Base-by-base conservation (phyloP, 345 rosid genomes). In the Passiflora organensis region DNA sequence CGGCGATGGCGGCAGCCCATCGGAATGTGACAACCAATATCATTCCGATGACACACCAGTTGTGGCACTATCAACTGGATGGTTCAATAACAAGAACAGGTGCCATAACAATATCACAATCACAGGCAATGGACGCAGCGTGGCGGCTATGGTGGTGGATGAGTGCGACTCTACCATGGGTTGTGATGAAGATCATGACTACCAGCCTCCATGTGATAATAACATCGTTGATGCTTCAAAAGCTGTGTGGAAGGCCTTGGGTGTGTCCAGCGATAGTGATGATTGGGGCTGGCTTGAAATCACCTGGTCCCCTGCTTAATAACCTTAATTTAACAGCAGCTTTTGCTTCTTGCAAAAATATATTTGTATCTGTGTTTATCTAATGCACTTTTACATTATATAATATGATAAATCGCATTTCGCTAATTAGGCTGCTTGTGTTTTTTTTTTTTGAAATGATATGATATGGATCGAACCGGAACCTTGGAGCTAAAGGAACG, bases 211-310 rank as follows among this genome's bases (percentile, higher is more conserved):
- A 2, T 63, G 64, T 43, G 32, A 13, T 11, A 43, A 62, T 56
- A 65, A 71, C 43, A 63, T 68, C 17, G 66, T 59, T 5, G 66
- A 55, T 53, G 76, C 70, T 17, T 70, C 78, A 0, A 52, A 45
- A 37, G 73, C 67, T 8, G 78, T 75, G 46, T 75, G 78, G 76
- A 42, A 69, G 36, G 71, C 71, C 16, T 51, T 75, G 64, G 73
- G 73, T 0, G 73, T 72, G 43, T 51, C 63, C 6, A 13, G 23
- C 13, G 20, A 1, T 1, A 15, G 23, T 12, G 20, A 1, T 1
- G 37, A 72, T n/a, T 43, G 55, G 68, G 74, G 82, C 48, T 58
- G 13, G 42, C 16, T 69, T 53, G 59, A 78, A 15, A 47, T 69
- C 5, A 49, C 65, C 6, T 67, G 76, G 76, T 48, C 72, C 28